Evolutionary conservation across 2,329 filamentous ascomycete genomes (phyloP).

Genomic region (Sclerotinia nivalis): DNA sequence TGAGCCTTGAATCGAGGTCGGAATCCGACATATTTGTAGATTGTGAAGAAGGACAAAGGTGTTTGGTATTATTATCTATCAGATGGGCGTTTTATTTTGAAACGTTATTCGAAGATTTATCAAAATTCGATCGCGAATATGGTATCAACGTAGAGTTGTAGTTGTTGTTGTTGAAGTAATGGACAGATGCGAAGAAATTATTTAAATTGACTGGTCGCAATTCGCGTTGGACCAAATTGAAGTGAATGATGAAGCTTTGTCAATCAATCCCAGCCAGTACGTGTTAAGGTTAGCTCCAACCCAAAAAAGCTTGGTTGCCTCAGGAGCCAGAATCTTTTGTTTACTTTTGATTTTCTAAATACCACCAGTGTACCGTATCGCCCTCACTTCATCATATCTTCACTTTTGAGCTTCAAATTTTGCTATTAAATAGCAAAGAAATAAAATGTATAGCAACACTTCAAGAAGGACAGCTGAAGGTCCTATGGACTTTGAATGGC

Average conservation of each 20-base stretch:
- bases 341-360: slow-evolving; percentile 21
- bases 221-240: slow-evolving; percentile 3
- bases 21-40: slow-evolving; percentile 37
- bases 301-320: slow-evolving; percentile 25
- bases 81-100: not conserved
- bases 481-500: slow-evolving; percentile 68
- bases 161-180: slow-evolving; percentile 3
- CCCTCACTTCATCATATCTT: slow-evolving; percentile 2
- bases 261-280: slow-evolving; percentile 7
- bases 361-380: not conserved
- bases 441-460: slow-evolving; percentile 45
- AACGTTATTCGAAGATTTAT: not conserved
- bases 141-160: not conserved
- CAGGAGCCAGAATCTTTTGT: slow-evolving; percentile 24
- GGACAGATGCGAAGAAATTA: slow-evolving; percentile 10
- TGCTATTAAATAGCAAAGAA: not conserved
- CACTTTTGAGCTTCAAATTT: slow-evolving; percentile 10
- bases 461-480: slow-evolving; percentile 59
- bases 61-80: not conserved
- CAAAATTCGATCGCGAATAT: not conserved
- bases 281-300: slow-evolving; percentile 22
- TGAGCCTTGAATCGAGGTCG: slow-evolving; percentile 30
- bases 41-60: slow-evolving; percentile 14
- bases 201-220: slow-evolving; percentile 16
- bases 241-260: slow-evolving; percentile 18